These are phyloP conservation scores for Lepiota subincarnata DNA, from an alignment of 768 basidiomycete genomes.

Conservation along the genomic window DNA sequence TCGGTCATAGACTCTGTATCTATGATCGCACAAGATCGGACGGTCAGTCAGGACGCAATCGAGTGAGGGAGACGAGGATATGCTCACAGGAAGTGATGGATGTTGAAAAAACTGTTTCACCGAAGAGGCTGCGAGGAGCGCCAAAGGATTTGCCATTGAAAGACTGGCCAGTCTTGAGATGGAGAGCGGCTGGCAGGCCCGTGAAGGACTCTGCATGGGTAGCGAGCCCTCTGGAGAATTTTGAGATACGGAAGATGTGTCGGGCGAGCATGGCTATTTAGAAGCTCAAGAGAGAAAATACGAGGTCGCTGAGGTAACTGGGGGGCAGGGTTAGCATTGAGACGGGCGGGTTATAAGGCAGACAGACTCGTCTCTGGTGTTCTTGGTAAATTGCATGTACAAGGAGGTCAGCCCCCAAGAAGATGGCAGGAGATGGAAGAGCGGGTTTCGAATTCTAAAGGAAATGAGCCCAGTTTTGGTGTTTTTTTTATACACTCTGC, in stretches of 20 bases:
- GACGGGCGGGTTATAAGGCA: slow-evolving; percentile 1
- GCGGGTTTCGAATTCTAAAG: slow-evolving; percentile 11
- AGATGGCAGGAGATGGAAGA: slow-evolving; percentile 8
- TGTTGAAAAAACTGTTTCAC: slow-evolving; percentile 98
- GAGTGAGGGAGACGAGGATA: not conserved
- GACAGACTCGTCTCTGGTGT: slow-evolving; percentile 85
- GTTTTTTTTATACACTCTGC: slow-evolving; percentile 12
- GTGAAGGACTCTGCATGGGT: slow-evolving; percentile 52
- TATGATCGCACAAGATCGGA: slow-evolving; percentile 25
- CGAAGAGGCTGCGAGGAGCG: slow-evolving; percentile 79
- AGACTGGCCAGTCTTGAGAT: slow-evolving; percentile 91
- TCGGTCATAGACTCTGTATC: slow-evolving; percentile 99
- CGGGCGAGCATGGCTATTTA: slow-evolving; percentile 55
- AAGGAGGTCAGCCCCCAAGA: slow-evolving; percentile 22
- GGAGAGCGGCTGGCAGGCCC: slow-evolving; percentile 73
- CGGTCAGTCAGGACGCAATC: slow-evolving; percentile 11
- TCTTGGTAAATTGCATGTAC: slow-evolving; percentile 82
- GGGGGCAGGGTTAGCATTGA: slow-evolving; percentile 22
- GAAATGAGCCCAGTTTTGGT: slow-evolving; percentile 9
- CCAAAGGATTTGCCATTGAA: slow-evolving; percentile 91
- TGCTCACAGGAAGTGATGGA: slow-evolving; percentile 94
- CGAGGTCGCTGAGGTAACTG: slow-evolving; percentile 89
- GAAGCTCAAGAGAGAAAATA: slow-evolving; percentile 65
- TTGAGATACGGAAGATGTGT: slow-evolving; percentile 44
- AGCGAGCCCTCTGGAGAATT: slow-evolving; percentile 57